Conservation (phyloP, 306 rosid species). For the Medicago truncatula region DNA sequence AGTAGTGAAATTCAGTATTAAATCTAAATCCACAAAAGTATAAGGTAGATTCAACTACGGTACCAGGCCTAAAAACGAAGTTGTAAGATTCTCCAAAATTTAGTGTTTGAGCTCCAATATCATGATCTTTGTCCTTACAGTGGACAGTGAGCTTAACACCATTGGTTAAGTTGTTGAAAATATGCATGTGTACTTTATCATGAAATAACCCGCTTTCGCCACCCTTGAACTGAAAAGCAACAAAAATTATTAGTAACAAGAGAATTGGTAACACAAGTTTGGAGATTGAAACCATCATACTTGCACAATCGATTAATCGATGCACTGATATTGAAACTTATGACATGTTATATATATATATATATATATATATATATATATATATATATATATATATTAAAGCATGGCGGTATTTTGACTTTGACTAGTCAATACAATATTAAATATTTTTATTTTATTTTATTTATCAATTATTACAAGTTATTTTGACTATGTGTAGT, state of each 20-base stretch:
- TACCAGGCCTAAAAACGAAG: background rate
- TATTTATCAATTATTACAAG: too few relatives aligned
- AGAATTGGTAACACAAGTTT: background rate
- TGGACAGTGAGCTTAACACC: background rate
- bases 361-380: too few relatives aligned
- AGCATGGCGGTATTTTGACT: too few relatives aligned
- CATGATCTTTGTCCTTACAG: background rate
- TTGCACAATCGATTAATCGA: background rate
- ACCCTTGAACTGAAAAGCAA: background rate
- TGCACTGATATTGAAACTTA: background rate
- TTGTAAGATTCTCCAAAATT: background rate
- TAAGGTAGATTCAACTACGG: rapidly evolving
- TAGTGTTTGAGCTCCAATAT: background rate
- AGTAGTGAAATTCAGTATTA: background rate
- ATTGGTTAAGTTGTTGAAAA: background rate
- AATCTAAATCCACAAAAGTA: background rate
- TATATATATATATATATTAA: too few relatives aligned
- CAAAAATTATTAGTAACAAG: background rate
- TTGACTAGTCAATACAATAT: too few relatives aligned
- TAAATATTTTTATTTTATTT: too few relatives aligned
- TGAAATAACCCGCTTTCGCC: background rate
- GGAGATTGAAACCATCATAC: background rate
- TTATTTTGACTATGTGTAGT: too few relatives aligned
- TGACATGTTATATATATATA: too few relatives aligned
- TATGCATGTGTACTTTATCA: background rate